Evolutionary conservation across 2,329 filamentous ascomycete species (phyloP), one percentile per base, ranked within the genome.

Genomic region (Sarocladium strictum): DNA sequence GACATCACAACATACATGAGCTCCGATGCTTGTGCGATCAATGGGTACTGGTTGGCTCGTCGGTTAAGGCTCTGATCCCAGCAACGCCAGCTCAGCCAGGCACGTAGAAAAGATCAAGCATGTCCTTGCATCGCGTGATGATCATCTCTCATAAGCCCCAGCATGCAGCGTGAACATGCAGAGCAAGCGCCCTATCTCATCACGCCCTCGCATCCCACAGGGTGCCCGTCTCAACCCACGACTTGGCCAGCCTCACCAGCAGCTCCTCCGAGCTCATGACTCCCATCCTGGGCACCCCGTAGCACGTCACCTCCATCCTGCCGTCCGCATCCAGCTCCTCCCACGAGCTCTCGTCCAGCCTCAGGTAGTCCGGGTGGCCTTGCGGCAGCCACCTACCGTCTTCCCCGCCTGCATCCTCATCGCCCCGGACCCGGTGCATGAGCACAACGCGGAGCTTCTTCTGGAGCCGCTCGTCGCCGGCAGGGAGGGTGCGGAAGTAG

Each of bases 211-310:
- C 68, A 72, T 63, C 57, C 70, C 70, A 74, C 12, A 74, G 56
- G 38, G 62, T 69, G n/a, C 73, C 75, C 37, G 67, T 63, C 56
- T 76, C 58, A 3, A 72, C 70, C 21, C 66, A 68, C 11, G 65
- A 64, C 57, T 64, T 72, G n/a, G 75, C 67, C 67, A 70, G 75
- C 3, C 64, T 57, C 54, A 71, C 69, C 54, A 75, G 74, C 45
- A 72, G 55, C 57, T 70, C 64, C 11, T 60, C 60, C 1, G 61
- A 58, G 40, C 63, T 63, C 58, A 51, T 72, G 70, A 54, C 74
- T 71, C 3, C 67, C 68, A 45, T 72, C 47, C 47, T 64, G 21
- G 72, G 71, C 15, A 77, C 69, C 57, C 69, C 65, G 53, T 71
- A 69, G 6, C 65, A 59, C 59, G 67, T 67, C 50, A 77, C 67